Evolutionary conservation across 768 basidiomycete species (phyloP).

Genomic region (Amanita phalloides): DNA sequence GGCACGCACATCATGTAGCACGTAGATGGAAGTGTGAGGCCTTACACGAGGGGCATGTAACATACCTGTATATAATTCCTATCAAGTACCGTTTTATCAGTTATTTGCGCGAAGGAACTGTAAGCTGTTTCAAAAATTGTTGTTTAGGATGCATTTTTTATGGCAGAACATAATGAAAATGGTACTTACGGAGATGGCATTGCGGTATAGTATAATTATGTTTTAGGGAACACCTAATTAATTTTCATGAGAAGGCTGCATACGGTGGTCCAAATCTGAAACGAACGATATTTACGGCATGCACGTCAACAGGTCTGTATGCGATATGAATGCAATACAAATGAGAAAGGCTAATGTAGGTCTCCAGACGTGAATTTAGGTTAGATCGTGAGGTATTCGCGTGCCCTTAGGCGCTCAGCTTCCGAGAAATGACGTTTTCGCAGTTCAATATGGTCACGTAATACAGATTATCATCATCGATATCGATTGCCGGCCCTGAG

Average conservation of each 20-base stretch:
- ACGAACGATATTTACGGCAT: neutral
- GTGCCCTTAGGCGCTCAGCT: neutral
- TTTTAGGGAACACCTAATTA: neutral
- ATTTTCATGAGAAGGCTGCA: neutral
- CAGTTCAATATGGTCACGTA: neutral
- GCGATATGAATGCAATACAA: neutral
- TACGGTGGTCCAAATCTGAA: neutral
- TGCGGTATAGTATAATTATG: neutral
- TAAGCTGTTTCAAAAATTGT: too few relatives aligned
- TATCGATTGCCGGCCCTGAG: conserved; percentile 15
- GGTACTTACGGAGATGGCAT: neutral
- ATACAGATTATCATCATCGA: neutral
- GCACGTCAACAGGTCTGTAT: neutral
- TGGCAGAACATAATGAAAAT: neutral
- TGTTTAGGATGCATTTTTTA: too few relatives aligned
- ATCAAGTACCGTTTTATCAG: too few relatives aligned
- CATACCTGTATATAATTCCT: too few relatives aligned
- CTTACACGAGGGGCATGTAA: too few relatives aligned
- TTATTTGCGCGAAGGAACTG: too few relatives aligned
- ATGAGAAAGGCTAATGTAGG: neutral
- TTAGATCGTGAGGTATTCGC: neutral
- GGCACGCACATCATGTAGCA: too few relatives aligned
- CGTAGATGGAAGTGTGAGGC: too few relatives aligned
- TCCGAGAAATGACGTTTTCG: neutral
- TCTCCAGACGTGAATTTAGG: neutral